Evolutionary conservation across 768 basidiomycete species (phyloP).

Genomic region (Pleurotus giganteus): DNA sequence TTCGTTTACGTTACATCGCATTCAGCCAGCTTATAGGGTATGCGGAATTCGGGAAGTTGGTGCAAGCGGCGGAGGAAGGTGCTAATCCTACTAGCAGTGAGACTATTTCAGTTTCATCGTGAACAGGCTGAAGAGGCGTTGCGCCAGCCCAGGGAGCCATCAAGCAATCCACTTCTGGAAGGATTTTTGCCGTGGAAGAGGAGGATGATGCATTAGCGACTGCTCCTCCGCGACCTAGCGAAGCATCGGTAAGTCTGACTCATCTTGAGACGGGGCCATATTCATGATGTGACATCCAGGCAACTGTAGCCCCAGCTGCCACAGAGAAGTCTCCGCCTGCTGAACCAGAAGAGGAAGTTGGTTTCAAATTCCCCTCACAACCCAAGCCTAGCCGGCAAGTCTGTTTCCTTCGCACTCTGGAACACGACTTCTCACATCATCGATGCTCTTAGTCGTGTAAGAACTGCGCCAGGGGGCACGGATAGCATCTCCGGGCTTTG

Average conservation of each 20-base stretch:
- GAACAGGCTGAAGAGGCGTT: background rate
- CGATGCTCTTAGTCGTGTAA: conserved; percentile 34
- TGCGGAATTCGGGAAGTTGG: conserved; percentile 65
- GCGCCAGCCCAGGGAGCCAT: background rate
- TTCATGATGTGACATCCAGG: no score
- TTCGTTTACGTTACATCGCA: background rate
- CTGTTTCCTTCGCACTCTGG: background rate
- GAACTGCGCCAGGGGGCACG: conserved; percentile 43
- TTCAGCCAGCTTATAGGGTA: conserved; percentile 46
- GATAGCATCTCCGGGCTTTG: conserved; percentile 47
- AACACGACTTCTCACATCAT: background rate
- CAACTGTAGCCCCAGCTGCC: background rate
- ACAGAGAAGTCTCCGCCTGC: background rate
- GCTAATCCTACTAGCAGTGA: conserved; percentile 12
- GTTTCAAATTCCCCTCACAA: conserved; percentile 32
- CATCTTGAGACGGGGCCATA: no score
- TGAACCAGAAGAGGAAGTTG: conserved; percentile 18
- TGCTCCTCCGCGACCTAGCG: conserved; percentile 43
- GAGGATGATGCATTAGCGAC: conserved; percentile 56
- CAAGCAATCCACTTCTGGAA: background rate
- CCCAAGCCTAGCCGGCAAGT: conserved; percentile 52
- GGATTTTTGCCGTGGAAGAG: conserved; percentile 43
- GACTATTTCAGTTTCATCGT: background rate
- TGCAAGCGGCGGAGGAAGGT: conserved; percentile 18
- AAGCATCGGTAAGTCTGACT: background rate